These are phyloP conservation scores for Balamuthia mandrillaris DNA, from an alignment of 208 protist species.

Conservation along the genomic window DNA sequence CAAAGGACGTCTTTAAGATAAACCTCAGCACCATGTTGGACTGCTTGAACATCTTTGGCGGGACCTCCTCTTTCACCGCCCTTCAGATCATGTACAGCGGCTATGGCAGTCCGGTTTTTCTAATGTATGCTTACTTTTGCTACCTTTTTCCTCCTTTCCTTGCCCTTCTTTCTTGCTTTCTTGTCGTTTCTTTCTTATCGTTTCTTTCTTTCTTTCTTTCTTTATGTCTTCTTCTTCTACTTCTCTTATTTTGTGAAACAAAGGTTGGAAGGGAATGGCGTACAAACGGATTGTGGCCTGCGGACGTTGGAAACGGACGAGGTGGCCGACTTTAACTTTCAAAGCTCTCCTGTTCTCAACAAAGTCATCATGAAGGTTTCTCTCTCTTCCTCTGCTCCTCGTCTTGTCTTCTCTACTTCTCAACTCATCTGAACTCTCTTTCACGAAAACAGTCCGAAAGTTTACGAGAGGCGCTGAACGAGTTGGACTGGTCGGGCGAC, in stretches of 20 bases:
- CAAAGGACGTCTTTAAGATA: neutral
- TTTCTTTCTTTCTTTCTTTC: neutral
- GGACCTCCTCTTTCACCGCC: neutral
- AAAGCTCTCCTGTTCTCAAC: neutral
- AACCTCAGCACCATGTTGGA: neutral
- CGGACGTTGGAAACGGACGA: neutral
- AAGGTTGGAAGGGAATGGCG: constrained; percentile 1
- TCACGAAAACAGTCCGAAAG: neutral
- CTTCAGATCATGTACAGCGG: constrained; percentile 22
- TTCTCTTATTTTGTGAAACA: neutral
- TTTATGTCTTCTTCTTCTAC: neutral
- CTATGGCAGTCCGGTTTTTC: constrained; percentile 3
- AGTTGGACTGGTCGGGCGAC: constrained; percentile 18
- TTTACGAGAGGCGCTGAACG: neutral
- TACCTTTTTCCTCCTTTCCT: neutral
- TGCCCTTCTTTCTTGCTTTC: neutral
- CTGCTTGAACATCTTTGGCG: constrained; percentile 27
- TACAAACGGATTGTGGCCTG: neutral
- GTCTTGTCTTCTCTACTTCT: neutral
- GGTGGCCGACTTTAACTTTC: neutral
- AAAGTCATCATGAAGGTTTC: constrained; percentile 14
- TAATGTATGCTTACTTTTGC: neutral
- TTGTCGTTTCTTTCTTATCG: neutral
- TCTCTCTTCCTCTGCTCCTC: neutral
- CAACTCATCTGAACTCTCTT: neutral